Evolutionary conservation across 129 eudicot species (phyloP), one percentile per base, ranked within the genome.

Genomic region (Helichrysum umbraculigerum): DNA sequence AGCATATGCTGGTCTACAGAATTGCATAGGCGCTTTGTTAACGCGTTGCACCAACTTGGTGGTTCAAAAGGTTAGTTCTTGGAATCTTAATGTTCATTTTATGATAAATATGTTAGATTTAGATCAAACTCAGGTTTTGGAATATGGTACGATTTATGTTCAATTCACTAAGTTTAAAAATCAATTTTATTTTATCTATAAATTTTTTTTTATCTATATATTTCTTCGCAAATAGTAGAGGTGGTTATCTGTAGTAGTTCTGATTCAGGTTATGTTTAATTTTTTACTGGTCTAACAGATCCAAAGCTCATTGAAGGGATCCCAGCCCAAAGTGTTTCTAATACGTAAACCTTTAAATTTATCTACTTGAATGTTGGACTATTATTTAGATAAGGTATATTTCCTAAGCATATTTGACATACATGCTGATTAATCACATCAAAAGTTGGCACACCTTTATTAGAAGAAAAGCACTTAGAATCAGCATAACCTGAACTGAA

Each of bases 1-100:
- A 87, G 98, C 70, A 78, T 91, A 32, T 91, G 97, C 77, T 90
- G 98, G 98, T 93, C 98, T 0, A 90, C 96, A 0, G 98, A 93
- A 70, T 79, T 93, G 87, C 98, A 93, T 84, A 86, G 91, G 61
- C 82, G 88, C n/a, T 93, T 93, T 74, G 84, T 93, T 16, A 71
- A 78, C 75, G 89, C 96, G 14, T 82, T 93, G 75, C 81, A 86
- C 62, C 86, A 88, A 66, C 96, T 93, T 74, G 98, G 98, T 73
- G 96, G 98, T 29, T 66, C 92, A 56, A 90, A 92, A 88, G 98
- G 98, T 92, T 77, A 66, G 90, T 71, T 32, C 68, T 76, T 4
- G 37, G 39, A 25, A 65, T 21, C 12, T 63, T 29, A 4, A 52
- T 66, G 58, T 65, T 68, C 32, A 44, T 68, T 65, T 62, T 54